A percentile compares a stretch with the other conserved stretches of the same genome.
Evolutionary conservation across 164 flowering plant species (phyloP).

Genomic region (Annona squamosa): DNA sequence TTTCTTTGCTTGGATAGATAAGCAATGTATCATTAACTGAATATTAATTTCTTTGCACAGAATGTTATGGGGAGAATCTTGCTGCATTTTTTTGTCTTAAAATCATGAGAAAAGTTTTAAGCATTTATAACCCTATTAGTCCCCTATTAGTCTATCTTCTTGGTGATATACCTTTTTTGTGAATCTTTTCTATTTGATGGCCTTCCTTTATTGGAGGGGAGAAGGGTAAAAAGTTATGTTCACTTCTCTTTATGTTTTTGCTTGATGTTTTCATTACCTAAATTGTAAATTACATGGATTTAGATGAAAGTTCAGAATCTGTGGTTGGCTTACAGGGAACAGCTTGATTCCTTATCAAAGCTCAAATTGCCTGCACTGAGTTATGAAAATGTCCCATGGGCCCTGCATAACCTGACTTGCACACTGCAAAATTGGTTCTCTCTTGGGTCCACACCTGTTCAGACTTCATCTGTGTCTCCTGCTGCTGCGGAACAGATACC

Average conservation of each 20-base stretch:
- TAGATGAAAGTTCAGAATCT: constrained; percentile 31
- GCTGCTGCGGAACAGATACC: constrained; percentile 36
- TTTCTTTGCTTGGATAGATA: constrained; percentile 11
- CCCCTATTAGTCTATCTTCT: neutral
- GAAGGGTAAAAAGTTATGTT: neutral
- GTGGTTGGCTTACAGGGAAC: constrained; percentile 82
- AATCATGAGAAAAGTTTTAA: neutral
- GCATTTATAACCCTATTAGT: neutral
- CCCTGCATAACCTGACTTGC: constrained; percentile 51
- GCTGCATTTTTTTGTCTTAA: neutral
- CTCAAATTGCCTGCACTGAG: constrained; percentile 71
- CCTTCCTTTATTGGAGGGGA: neutral
- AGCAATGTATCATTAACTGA: constrained; percentile 22
- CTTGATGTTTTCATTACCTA: constrained; percentile 9
- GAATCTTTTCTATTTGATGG: constrained; percentile 3
- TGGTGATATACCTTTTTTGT: neutral
- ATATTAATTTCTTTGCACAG: constrained; percentile 4
- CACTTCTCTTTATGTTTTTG: neutral
- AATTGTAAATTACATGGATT: constrained; percentile 13
- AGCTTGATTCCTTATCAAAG: constrained; percentile 64
- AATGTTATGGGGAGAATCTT: neutral
- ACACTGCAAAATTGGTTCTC: constrained; percentile 52
- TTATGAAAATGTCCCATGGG: constrained; percentile 78
- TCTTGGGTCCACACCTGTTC: constrained; percentile 24
- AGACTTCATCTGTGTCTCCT: constrained; percentile 21